A percentile compares a stretch with the other conserved stretches of the same genome.
These are phyloP conservation scores for Apiospora malaysiana DNA, from an alignment of 2,329 filamentous ascomycete species.

Conservation along the genomic window DNA sequence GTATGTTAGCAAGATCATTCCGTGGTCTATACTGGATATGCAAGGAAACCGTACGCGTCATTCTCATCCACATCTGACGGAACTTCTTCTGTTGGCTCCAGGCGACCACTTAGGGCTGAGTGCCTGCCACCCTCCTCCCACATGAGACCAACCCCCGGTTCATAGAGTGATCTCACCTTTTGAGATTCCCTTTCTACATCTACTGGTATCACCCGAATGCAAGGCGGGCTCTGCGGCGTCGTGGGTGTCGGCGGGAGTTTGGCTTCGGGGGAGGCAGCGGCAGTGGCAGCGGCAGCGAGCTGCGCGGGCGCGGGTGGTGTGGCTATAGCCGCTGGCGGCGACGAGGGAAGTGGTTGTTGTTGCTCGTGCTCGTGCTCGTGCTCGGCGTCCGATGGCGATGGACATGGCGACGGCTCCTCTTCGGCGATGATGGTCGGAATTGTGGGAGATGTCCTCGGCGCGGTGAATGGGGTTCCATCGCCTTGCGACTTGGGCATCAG, in stretches of 20 bases:
- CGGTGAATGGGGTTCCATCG: constrained; percentile 24
- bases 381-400: background rate
- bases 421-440: constrained; percentile 19
- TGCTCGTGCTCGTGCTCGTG: background rate
- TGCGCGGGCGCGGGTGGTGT: constrained; percentile 1
- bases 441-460: background rate
- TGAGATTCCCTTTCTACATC: constrained; percentile 67
- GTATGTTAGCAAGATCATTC: constrained; percentile 36
- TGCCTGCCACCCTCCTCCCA: constrained; percentile 58
- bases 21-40: constrained; percentile 34
- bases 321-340: background rate
- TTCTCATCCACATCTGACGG: constrained; percentile 58
- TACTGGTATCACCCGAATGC: constrained; percentile 58
- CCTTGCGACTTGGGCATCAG: constrained; percentile 27
- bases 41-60: constrained; percentile 64
- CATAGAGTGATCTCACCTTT: constrained; percentile 72
- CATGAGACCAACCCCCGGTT: constrained; percentile 57
- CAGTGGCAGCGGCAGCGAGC: constrained; percentile 20
- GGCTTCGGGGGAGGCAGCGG: constrained; percentile 21
- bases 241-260: constrained; percentile 24
- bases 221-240: constrained; percentile 43
- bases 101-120: constrained; percentile 53
- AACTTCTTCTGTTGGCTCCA: constrained; percentile 56
- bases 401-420: background rate
- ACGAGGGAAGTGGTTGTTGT: background rate